Evolutionary conservation across 352 stramenopile species (phyloP).

Genomic region (Globisporangium canariense): DNA sequence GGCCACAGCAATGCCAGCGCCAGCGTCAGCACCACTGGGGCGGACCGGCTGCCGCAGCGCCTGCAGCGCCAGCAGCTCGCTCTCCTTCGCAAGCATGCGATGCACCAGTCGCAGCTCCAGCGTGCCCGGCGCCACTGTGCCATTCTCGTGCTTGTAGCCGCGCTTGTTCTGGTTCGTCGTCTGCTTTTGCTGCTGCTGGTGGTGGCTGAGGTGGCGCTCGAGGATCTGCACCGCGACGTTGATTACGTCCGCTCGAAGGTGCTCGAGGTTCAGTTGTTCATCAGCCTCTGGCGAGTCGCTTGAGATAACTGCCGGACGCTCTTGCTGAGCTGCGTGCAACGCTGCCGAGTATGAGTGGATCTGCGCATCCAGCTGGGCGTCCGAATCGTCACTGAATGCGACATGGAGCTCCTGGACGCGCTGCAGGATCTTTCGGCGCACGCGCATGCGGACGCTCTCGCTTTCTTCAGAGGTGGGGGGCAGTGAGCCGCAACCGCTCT

Average conservation of each 20-base stretch:
- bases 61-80: conserved; percentile 24
- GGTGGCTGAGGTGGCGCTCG: conserved; percentile 12
- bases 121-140: no score
- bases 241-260: conserved; percentile 25
- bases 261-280: not conserved
- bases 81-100: conserved; percentile 35
- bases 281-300: not conserved
- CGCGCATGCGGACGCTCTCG: not conserved
- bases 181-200: not conserved
- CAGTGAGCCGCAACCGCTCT: not conserved
- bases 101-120: conserved; percentile 29
- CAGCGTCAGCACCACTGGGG: no score
- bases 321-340: not conserved
- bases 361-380: not conserved
- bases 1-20: no score
- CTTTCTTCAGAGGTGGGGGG: not conserved
- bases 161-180: not conserved
- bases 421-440: conserved; percentile 10
- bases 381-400: not conserved
- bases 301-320: not conserved
- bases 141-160: not conserved
- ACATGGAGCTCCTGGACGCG: conserved; percentile 10
- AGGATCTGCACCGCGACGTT: conserved; percentile 26
- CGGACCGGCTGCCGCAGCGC: not conserved
- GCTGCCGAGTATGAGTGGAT: not conserved